Conservation (phyloP, 768 basidiomycete species). For the Clathrus columnatus region DNA sequence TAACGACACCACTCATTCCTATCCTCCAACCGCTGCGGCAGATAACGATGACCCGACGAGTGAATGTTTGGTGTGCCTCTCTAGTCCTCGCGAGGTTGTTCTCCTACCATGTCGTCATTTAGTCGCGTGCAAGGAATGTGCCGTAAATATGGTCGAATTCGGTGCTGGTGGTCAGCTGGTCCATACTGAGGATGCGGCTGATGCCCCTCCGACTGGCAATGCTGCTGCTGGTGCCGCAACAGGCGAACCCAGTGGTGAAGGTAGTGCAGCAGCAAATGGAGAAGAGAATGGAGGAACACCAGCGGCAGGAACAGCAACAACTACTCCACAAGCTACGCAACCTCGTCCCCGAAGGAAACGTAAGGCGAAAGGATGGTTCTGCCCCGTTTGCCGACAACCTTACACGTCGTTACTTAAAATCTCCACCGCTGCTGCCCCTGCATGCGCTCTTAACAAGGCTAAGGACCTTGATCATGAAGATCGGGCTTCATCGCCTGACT, state of each 20-base stretch:
- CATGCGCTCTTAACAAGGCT: background rate
- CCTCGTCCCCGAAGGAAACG: slow-evolving; percentile 40
- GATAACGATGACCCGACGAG: slow-evolving; percentile 57
- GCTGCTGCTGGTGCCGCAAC: slow-evolving; percentile 20
- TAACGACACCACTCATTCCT: slow-evolving; percentile 28
- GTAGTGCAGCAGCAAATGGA: slow-evolving; percentile 8
- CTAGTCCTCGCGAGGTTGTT: slow-evolving; percentile 83
- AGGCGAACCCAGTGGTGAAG: slow-evolving; percentile 10
- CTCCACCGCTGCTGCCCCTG: slow-evolving; percentile 53
- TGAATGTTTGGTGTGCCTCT: slow-evolving; percentile 88
- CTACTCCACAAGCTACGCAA: slow-evolving; percentile 15
- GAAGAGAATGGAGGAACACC: slow-evolving; percentile 11
- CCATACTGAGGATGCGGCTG: slow-evolving; percentile 36
- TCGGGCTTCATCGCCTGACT: background rate
- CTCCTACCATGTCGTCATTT: slow-evolving; percentile 89
- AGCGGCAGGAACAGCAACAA: slow-evolving; percentile 17
- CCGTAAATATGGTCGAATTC: slow-evolving; percentile 95
- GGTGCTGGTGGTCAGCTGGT: slow-evolving; percentile 84
- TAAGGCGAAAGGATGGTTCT: slow-evolving; percentile 96
- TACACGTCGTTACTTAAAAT: slow-evolving; percentile 84
- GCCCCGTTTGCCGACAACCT: slow-evolving; percentile 91
- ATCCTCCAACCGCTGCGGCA: slow-evolving; percentile 39
- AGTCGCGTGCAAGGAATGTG: slow-evolving; percentile 92
- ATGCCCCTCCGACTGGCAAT: slow-evolving; percentile 14
- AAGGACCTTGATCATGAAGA: background rate